Conservation (phyloP, 2,329 filamentous ascomycete genomes). For the Diaporthe amygdali region DNA sequence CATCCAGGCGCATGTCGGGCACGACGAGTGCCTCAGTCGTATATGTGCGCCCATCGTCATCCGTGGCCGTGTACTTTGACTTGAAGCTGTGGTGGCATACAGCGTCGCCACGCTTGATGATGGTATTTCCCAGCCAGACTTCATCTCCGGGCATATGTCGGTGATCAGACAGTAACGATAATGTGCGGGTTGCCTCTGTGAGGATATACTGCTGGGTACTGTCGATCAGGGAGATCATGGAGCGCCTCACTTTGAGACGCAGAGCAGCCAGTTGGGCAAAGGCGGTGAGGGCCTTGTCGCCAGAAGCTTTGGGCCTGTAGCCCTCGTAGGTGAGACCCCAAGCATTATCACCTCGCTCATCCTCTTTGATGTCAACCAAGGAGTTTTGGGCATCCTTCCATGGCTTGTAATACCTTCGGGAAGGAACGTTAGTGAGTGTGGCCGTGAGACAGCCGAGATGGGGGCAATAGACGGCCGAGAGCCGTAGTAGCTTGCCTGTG, state of each 20-base stretch:
- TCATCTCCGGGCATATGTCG: conserved; percentile 16
- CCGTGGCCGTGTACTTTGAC: conserved; percentile 44
- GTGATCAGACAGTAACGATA: conserved; percentile 38
- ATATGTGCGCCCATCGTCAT: conserved; percentile 33
- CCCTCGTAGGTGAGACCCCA: conserved; percentile 29
- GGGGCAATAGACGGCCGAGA: background rate
- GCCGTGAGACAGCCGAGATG: background rate
- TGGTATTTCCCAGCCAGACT: conserved; percentile 21
- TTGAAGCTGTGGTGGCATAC: conserved; percentile 19
- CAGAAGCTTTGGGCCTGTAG: conserved; percentile 39
- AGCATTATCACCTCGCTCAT: background rate
- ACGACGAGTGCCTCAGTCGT: conserved; percentile 13
- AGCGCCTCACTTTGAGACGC: conserved; percentile 50
- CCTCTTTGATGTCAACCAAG: background rate
- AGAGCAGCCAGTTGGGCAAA: conserved; percentile 57
- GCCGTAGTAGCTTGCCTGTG: conserved; percentile 7
- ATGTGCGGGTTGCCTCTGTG: conserved; percentile 14
- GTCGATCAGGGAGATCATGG: conserved; percentile 31
- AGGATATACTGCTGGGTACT: conserved; percentile 17
- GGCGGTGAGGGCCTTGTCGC: conserved; percentile 46
- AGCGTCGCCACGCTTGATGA: conserved; percentile 30
- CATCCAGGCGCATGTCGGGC: conserved; percentile 18
- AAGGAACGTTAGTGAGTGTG: background rate
- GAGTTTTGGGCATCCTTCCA: conserved; percentile 22
- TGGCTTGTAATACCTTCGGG: conserved; percentile 21